Evolutionary conservation across 2,329 filamentous ascomycete species (phyloP).

Genomic region (Sclerotiophoma versabilis): DNA sequence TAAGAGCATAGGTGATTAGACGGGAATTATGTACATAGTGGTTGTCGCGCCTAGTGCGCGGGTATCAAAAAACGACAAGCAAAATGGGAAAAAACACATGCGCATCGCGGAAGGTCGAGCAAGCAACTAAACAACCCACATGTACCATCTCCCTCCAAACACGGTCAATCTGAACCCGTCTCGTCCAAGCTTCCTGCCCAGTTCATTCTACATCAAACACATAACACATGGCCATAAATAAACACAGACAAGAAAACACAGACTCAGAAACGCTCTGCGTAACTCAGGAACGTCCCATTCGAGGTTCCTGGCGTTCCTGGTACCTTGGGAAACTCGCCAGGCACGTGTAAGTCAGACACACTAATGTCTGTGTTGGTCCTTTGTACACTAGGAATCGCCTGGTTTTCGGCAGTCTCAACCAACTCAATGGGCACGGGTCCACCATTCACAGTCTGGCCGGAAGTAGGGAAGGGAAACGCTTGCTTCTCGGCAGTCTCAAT

Average conservation of each 20-base stretch:
- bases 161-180: background rate
- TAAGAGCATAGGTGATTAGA: no score
- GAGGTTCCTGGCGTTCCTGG: slow-evolving; percentile 14
- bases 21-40: slow-evolving; percentile 5
- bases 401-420: slow-evolving; percentile 23
- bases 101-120: background rate
- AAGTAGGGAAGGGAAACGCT: slow-evolving; percentile 34
- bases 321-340: slow-evolving; percentile 67
- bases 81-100: background rate
- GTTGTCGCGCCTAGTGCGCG: slow-evolving; percentile 10
- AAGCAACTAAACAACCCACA: slow-evolving; percentile 2
- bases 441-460: slow-evolving; percentile 39
- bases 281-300: slow-evolving; percentile 11
- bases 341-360: slow-evolving; percentile 72
- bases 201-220: slow-evolving; percentile 2
- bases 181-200: background rate
- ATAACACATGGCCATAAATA: background rate
- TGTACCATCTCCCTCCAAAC: background rate
- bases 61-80: slow-evolving; percentile 10
- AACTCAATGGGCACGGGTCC: slow-evolving; percentile 31
- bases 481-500: slow-evolving; percentile 26
- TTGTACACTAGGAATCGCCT: slow-evolving; percentile 57
- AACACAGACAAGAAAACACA: background rate
- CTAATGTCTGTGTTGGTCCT: slow-evolving; percentile 57
- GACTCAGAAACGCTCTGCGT: slow-evolving; percentile 10